Evolutionary conservation across 805 yeast genomes (phyloP), one percentile per base, ranked within the genome.

Genomic region (Cyberlindnera veronae): DNA sequence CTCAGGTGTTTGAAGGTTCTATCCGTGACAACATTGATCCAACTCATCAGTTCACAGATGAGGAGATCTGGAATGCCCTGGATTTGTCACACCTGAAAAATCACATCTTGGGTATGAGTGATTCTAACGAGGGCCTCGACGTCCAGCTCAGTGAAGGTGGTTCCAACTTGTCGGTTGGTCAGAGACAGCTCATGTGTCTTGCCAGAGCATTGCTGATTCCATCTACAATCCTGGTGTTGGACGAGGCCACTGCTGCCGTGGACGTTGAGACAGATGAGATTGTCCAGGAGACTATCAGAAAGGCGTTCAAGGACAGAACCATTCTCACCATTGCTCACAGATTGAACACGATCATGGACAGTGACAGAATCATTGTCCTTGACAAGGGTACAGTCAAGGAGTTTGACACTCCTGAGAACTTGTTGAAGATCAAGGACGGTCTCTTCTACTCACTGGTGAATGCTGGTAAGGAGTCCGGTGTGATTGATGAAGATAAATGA

Each of bases 21-120:
- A 67, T 89, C 11, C 72, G 96, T 53, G 84, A 86, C 34, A 89
- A 89, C 60, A 71, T 91, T 51, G 98, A 91, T 61, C 98, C 98
- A 19, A 77, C 84, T 3, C 66, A 72, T 16, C 67, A 65, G 37
- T 78, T 77, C 57, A 64, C 75, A 4, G 96, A 88, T 60, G 83
- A 81, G n/a, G 76, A 81, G 45, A 70, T 89, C n/a, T 88, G 95
- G 95, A 67, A 70, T 21, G 93, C 82, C 0, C 67, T 89, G 39
- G 88, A 82, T 52, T 66, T 87, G 32, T 77, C 95, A 0, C 95
- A 88, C 58, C 68, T 89, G 65, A 81, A 82, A 55, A 67, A 67
- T 3, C 93, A 84, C 53, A 67, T 89, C 13, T 46, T 66, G 34
- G 64, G 72, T 1, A 79, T 71, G 48, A 76, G 74, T 39, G 80